Evolutionary conservation across 1,284 basidiomycete species (phyloP).

Genomic region (Vanrija sp.): DNA sequence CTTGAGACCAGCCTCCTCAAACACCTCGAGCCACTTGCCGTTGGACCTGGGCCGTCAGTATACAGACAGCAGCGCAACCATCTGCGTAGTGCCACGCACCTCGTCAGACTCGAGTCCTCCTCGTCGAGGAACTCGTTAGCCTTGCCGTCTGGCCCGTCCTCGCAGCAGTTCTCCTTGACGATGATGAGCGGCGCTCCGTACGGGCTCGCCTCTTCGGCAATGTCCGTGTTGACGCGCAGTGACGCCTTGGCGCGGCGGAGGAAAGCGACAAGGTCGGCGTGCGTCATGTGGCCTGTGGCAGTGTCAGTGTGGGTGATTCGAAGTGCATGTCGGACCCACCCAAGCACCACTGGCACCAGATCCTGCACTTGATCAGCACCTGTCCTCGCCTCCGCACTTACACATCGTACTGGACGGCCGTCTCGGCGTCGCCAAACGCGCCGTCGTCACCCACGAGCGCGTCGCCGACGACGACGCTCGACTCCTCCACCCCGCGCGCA

Average conservation of each 20-base stretch:
- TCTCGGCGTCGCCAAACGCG: constrained; percentile 27
- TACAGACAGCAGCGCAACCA: background rate
- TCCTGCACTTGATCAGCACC: constrained; percentile 57
- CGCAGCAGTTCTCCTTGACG: constrained; percentile 88
- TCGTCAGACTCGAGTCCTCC: constrained; percentile 81
- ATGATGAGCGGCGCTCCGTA: constrained; percentile 58
- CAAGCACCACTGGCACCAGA: constrained; percentile 95
- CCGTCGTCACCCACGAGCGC: constrained; percentile 24
- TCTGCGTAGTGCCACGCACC: constrained; percentile 51
- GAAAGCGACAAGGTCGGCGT: constrained; percentile 72
- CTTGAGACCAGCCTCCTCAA: constrained; percentile 63
- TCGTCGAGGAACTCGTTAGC: constrained; percentile 66
- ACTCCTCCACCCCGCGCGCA: constrained; percentile 23
- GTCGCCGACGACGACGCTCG: constrained; percentile 40
- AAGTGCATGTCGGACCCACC: constrained; percentile 48
- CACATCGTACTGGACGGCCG: constrained; percentile 42
- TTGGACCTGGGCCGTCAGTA: constrained; percentile 61
- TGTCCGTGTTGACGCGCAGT: constrained; percentile 12
- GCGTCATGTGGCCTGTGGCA: constrained; percentile 61
- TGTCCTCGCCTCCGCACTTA: constrained; percentile 42
- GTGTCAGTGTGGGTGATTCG: background rate
- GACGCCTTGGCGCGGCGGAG: constrained; percentile 59
- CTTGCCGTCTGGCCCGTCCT: constrained; percentile 54
- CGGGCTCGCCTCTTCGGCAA: constrained; percentile 4
- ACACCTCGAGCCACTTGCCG: constrained; percentile 70